Base-by-base conservation (phyloP, 306 rosid species). In the Cajanus cajan region DNA sequence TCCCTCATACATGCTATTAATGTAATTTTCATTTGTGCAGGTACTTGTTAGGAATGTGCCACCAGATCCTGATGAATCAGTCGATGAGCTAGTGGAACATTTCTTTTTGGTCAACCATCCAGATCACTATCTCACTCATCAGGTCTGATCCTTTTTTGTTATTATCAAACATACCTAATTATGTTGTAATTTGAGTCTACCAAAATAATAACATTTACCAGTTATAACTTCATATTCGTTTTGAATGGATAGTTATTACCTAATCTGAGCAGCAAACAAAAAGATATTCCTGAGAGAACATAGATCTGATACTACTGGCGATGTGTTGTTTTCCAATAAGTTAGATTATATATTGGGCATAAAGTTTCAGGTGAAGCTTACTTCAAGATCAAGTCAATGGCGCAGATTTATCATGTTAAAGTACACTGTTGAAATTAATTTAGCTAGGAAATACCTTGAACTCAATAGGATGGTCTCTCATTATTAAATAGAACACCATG, bases 81-180 rank as follows among this genome's bases (percentile, higher is more conserved):
- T 95, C 71, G 73, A 87, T 64, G 94, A 95, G 87, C 97, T 91
- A n/a, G 98, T 95, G 80, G 99, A 95, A 71, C 99, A 95, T 79
- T 95, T 95, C 90, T 95, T 95, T 77, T 80, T 95, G 87, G 99
- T 95, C 87, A 95, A 95, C 72, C 98, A 95, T 88, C 97, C 98
- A 68, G 98, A 95, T 11, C 86, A 91, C 69, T 93, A 90, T 87
- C 91, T 93, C 72, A 90, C 93, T 54, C 87, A 90, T 74, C 99
- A 95, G 98, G 99, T 95, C 63, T 78, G 71, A 34, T 77, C 76
- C 74, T 65, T 43, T 21, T 16, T 44, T 33, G 8, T 64, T 41
- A 48, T 58, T 41, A 57, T 22, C 51, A 21, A 63, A 33, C 22
- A 13, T 47, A 10, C 59, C 62, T 57, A 39, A 48, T 70, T 31